Evolutionary conservation across 2,329 filamentous ascomycete genomes (phyloP).

Genomic region (Aureobasidium sp.): DNA sequence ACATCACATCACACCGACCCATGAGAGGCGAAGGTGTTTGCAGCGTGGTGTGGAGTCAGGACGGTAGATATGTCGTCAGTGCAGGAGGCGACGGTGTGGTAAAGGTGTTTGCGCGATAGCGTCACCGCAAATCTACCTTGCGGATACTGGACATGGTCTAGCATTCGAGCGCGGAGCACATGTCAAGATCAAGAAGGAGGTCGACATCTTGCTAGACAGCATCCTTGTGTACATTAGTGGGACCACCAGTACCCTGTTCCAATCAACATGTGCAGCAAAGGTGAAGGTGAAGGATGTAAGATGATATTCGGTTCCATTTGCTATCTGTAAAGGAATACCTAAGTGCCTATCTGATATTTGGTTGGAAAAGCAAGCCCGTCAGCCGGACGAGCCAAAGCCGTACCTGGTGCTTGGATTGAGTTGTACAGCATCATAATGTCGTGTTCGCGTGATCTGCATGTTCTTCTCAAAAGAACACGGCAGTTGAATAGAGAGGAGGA

Average conservation of each 20-base stretch:
- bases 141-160: background rate
- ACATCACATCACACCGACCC: constrained; percentile 84
- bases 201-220: background rate
- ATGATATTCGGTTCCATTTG: background rate
- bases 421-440: constrained; percentile 14
- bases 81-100: constrained; percentile 92
- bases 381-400: background rate
- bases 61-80: constrained; percentile 89
- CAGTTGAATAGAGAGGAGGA: background rate
- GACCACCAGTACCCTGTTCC: background rate
- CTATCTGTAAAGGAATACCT: background rate
- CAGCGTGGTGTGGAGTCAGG: constrained; percentile 89
- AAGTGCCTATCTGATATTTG: background rate
- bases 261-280: background rate
- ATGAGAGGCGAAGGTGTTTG: constrained; percentile 97
- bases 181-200: background rate
- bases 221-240: constrained; percentile 2
- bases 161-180: background rate
- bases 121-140: constrained; percentile 1
- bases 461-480: background rate
- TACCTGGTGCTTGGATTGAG: background rate
- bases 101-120: constrained; percentile 63
- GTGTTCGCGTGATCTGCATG: constrained; percentile 1
- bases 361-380: background rate
- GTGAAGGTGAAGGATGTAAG: background rate